Base-by-base conservation (phyloP, 2,329 filamentous ascomycete genomes). In the Chrysosporium keratinophilum region DNA sequence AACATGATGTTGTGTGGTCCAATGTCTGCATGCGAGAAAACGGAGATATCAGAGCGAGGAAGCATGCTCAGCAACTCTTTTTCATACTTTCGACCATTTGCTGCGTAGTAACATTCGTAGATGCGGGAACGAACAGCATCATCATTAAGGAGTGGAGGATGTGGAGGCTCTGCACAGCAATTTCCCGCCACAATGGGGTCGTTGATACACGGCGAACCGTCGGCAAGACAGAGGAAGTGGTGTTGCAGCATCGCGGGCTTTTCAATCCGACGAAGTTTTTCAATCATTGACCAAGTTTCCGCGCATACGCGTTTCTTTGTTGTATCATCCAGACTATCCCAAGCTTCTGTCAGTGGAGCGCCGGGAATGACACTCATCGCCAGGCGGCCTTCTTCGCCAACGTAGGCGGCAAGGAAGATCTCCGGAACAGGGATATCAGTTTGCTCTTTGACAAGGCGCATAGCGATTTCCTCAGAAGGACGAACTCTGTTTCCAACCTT, bases 21-120 rank as follows among this genome's bases (percentile, higher is more conserved):
- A 54, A 69, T 63, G 54, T 69, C 65, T 2, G 56, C 63, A 51
- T 70, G 68, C 5, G 67, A 65, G 56, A 69, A 65, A n/a, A 65
- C 59, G 9, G 62, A 59, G 9, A 15, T 23, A 39, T 56, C 52
- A 56, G 65, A 63, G 33, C 41, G 50, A 28, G 57, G 61, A 20
- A 65, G 49, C 62, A 64, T 64, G 39, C 59, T 52, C 0, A 54
- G 59, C 37, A 64, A 48, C 48, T 61, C 34, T 43, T 60, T 46
- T 47, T 60, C 56, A 51, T 61, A 62, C 15, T 54, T 59, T 50
- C 41, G 52, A 14, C 62, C 61, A 19, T 55, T 57, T 6, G 45
- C 59, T 7, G 63, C 54, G 19, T 59, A 15, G 57, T 65, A 65
- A 31, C 60, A 60, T 54, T 66, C 59, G 42, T 56, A 60, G 28